phyloP scores from a whole-genome alignment of 345 rosid species.

The Kernera saxatilis region DNA sequence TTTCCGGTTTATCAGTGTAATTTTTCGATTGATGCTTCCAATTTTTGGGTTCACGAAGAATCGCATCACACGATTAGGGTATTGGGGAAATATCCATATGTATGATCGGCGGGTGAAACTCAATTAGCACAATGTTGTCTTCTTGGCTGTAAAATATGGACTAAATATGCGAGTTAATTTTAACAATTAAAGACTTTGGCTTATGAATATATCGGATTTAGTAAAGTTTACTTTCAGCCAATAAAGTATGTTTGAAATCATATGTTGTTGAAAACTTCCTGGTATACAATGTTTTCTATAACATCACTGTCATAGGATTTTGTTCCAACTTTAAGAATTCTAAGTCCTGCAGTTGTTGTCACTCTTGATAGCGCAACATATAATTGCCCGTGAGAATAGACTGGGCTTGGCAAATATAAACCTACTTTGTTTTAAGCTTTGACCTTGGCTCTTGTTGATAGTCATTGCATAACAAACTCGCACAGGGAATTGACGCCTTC shows the following conservation, averaged over 20 bases:
- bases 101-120: not conserved
- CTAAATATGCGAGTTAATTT: too few species aligned
- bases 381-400: not conserved
- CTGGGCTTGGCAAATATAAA: not conserved
- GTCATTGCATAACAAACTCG: conserved; percentile 1
- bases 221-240: too few species aligned
- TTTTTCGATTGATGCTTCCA: not conserved
- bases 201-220: too few species aligned
- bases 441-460: not conserved
- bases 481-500: not conserved
- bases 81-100: not conserved
- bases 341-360: not conserved
- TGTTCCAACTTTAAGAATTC: not conserved
- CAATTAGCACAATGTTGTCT: not conserved
- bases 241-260: not conserved
- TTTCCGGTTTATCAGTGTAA: conserved; percentile 31
- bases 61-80: not conserved
- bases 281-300: not conserved
- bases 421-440: not conserved
- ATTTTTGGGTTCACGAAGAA: not conserved
- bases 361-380: not conserved
- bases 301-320: not conserved
- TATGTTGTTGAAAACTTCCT: not conserved
- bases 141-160: not conserved
- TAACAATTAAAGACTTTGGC: too few species aligned